Percentiles rank a stretch among this genome's conserved stretches.
These are phyloP conservation scores for Schizosaccharomyces cryophilus DNA, from an alignment of 805 yeast genomes.

Conservation along the genomic window DNA sequence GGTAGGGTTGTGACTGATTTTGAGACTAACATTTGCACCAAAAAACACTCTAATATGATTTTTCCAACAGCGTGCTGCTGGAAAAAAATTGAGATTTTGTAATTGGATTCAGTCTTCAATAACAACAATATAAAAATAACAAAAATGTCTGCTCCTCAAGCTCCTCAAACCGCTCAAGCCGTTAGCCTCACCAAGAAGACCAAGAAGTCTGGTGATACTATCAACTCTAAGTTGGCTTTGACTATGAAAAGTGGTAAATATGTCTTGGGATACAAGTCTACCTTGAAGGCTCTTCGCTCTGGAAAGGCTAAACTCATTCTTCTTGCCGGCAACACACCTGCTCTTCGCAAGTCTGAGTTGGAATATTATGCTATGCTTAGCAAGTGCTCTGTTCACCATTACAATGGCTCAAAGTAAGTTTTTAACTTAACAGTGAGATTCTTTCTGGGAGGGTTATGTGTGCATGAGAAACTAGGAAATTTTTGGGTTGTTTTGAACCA, in stretches of 20 bases:
- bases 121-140: no score
- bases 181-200: conserved; percentile 19
- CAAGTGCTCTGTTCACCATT: conserved; percentile 89
- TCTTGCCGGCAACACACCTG: conserved; percentile 98
- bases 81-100: no score
- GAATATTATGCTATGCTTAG: conserved; percentile 99
- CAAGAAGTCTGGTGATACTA: conserved; percentile 72
- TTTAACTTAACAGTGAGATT: neutral
- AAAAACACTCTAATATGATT: no score
- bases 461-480: no score
- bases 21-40: no score
- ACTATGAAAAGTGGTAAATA: conserved; percentile 98
- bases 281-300: conserved; percentile 92
- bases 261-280: conserved; percentile 98
- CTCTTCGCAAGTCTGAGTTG: conserved; percentile 96
- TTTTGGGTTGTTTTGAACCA: neutral
- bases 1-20: no score
- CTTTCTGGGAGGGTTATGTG: neutral
- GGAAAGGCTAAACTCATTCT: conserved; percentile 96
- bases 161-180: neutral
- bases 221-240: conserved; percentile 94
- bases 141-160: neutral
- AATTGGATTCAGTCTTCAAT: no score
- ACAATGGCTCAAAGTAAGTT: conserved; percentile 18
- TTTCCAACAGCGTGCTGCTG: no score